A percentile compares a stretch with the other conserved stretches of the same genome.
Evolutionary conservation across 371 early-diverging fungal genomes (phyloP).

Genomic region (Conidiobolus coronatus): DNA sequence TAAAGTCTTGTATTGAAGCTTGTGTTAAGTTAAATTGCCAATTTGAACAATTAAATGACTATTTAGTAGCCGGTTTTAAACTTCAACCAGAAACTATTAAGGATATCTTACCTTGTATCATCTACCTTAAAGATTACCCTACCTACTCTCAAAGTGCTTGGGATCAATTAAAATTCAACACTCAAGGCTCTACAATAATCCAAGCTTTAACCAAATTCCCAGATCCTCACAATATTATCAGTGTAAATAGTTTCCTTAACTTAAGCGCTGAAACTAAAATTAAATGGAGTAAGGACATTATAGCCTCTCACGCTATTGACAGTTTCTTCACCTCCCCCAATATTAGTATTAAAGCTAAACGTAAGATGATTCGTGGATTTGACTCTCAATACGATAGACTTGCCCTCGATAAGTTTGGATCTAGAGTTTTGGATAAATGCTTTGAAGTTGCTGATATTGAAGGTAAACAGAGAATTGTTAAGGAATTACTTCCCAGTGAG

Average conservation of each 20-base stretch:
- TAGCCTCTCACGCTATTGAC: slow-evolving; percentile 51
- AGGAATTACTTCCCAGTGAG: slow-evolving; percentile 31
- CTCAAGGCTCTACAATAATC: slow-evolving; percentile 48
- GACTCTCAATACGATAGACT: slow-evolving; percentile 26
- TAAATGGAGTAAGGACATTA: slow-evolving; percentile 37
- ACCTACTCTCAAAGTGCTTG: too few relatives aligned
- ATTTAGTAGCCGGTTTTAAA: too few relatives aligned
- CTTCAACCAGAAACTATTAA: slow-evolving; percentile 18
- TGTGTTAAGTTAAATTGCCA: too few relatives aligned
- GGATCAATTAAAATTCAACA: slow-evolving; percentile 20
- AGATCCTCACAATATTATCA: slow-evolving; percentile 25
- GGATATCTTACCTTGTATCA: slow-evolving; percentile 14
- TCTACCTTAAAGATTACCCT: too few relatives aligned
- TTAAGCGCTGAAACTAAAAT: slow-evolving; percentile 20
- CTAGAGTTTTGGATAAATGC: slow-evolving; percentile 50
- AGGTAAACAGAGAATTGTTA: slow-evolving; percentile 44
- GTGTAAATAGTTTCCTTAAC: slow-evolving; percentile 24
- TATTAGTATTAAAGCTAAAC: slow-evolving; percentile 30
- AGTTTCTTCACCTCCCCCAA: slow-evolving; percentile 27
- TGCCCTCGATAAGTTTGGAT: slow-evolving; percentile 50
- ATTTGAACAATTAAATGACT: too few relatives aligned
- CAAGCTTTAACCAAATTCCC: slow-evolving; percentile 42
- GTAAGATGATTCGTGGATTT: slow-evolving; percentile 32
- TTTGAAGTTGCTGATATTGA: slow-evolving; percentile 56
- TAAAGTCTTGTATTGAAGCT: too few relatives aligned